phyloP scores from a whole-genome alignment of 305 asterid genomes.

The Plantago lanceolata region DNA sequence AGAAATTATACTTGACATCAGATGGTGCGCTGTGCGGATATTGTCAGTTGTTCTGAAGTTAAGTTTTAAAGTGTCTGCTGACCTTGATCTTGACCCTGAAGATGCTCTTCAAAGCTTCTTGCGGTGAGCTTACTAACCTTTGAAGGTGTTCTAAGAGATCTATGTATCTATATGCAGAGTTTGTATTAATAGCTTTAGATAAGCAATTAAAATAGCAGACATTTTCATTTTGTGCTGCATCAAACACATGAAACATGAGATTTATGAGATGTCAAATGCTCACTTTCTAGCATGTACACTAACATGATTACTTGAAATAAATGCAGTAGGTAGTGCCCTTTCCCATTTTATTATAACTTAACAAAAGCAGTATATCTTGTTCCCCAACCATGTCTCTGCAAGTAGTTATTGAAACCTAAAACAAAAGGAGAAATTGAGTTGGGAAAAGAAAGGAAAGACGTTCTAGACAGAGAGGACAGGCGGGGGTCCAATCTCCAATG shows the following conservation, averaged over 20 bases:
- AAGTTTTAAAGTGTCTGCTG: conserved; percentile 47
- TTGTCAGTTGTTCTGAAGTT: conserved; percentile 43
- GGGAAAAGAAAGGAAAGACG: too few species aligned
- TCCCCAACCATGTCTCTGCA: background rate
- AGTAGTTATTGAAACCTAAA: background rate
- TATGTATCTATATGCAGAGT: background rate
- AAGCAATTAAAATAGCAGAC: background rate
- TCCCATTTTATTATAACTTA: background rate
- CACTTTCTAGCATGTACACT: background rate
- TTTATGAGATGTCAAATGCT: background rate
- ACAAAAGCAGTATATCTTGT: background rate
- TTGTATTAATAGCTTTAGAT: conserved; percentile 13
- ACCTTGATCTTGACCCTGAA: conserved; percentile 39
- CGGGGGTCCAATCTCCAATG: background rate
- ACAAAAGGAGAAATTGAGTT: background rate
- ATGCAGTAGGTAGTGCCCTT: too few species aligned
- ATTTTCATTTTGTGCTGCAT: conserved; percentile 2
- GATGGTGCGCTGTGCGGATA: conserved; percentile 66
- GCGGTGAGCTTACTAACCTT: conserved; percentile 45
- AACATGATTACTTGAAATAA: background rate
- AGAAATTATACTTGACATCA: conserved; percentile 44
- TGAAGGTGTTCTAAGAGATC: background rate
- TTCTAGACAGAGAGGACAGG: background rate
- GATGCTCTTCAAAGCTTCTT: conserved; percentile 50
- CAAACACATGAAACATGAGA: conserved; percentile 3